Conservation (phyloP, 164 flowering plant genomes). For the Sedum album region DNA sequence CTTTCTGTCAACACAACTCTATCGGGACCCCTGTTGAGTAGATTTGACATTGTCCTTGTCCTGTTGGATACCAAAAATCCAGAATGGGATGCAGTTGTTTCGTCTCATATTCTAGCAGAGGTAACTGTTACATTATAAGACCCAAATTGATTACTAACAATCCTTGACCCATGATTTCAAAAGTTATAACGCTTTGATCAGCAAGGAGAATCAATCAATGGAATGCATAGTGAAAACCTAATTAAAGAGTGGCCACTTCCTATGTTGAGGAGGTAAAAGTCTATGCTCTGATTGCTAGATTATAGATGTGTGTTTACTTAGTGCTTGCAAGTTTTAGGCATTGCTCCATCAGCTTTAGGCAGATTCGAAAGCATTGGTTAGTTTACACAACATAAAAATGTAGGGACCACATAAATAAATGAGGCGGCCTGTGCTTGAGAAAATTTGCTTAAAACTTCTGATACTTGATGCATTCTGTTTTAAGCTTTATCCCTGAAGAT, state of each 20-base stretch:
- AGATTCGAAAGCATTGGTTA: background rate
- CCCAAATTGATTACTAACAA: background rate
- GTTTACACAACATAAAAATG: background rate
- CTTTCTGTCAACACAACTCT: conserved; percentile 92
- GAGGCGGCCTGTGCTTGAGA: background rate
- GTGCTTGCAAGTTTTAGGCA: background rate
- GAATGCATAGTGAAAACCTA: conserved; percentile 35
- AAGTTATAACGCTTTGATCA: conserved; percentile 12
- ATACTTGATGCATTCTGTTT: background rate
- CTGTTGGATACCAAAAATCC: conserved; percentile 93
- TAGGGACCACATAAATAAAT: background rate
- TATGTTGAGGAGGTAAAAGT: conserved; percentile 64
- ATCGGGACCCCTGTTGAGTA: conserved; percentile 91
- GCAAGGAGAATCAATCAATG: conserved; percentile 38
- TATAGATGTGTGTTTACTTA: background rate
- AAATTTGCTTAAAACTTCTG: background rate
- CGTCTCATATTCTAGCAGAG: conserved; percentile 87
- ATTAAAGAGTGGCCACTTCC: conserved; percentile 58
- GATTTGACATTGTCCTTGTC: conserved; percentile 96
- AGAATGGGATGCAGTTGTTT: conserved; percentile 93
- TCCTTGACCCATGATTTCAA: background rate
- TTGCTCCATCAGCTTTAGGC: background rate
- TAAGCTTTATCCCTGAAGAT: background rate
- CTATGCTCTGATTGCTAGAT: background rate
- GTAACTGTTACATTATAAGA: conserved; percentile 23